Evolutionary conservation across 805 yeast species (phyloP).

Genomic region (Cyberlindnera japonica): DNA sequence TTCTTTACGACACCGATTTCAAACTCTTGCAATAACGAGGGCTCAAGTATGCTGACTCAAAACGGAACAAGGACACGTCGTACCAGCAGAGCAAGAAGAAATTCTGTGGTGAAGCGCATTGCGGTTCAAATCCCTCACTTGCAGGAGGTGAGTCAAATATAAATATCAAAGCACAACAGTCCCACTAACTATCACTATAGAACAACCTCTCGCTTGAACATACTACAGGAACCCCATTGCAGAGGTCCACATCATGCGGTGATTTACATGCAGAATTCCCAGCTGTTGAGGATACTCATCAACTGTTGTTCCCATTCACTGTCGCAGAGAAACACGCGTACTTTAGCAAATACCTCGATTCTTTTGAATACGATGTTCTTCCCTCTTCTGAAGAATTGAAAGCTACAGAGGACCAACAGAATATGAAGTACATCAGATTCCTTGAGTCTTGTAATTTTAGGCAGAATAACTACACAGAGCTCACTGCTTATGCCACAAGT

Average conservation of each 20-base stretch:
- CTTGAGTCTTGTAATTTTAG: slow-evolving; percentile 32
- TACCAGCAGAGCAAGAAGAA: slow-evolving; percentile 44
- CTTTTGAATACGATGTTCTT: slow-evolving; percentile 40
- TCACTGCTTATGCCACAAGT: slow-evolving; percentile 43
- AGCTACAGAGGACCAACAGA: slow-evolving; percentile 35
- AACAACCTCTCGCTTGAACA: slow-evolving; percentile 1
- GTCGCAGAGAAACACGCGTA: slow-evolving; percentile 33
- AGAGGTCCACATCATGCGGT: slow-evolving; percentile 16
- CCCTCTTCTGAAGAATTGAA: slow-evolving; percentile 39
- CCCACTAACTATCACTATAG: not conserved
- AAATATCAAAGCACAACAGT: not conserved
- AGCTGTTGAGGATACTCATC: not conserved
- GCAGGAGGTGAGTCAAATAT: slow-evolving; percentile 22
- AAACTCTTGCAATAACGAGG: not conserved
- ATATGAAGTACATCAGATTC: slow-evolving; percentile 29
- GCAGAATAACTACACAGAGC: slow-evolving; percentile 29
- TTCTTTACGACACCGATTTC: not conserved
- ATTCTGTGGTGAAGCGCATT: slow-evolving; percentile 59
- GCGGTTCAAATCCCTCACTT: slow-evolving; percentile 49
- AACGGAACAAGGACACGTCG: slow-evolving; percentile 8
- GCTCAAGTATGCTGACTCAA: slow-evolving; percentile 21
- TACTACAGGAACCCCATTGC: slow-evolving; percentile 2
- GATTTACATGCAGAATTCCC: no score
- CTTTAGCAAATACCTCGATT: slow-evolving; percentile 35
- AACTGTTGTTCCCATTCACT: slow-evolving; percentile 26